These are phyloP conservation scores for Saturnispora hagleri DNA, from an alignment of 805 yeast species.

Conservation along the genomic window DNA sequence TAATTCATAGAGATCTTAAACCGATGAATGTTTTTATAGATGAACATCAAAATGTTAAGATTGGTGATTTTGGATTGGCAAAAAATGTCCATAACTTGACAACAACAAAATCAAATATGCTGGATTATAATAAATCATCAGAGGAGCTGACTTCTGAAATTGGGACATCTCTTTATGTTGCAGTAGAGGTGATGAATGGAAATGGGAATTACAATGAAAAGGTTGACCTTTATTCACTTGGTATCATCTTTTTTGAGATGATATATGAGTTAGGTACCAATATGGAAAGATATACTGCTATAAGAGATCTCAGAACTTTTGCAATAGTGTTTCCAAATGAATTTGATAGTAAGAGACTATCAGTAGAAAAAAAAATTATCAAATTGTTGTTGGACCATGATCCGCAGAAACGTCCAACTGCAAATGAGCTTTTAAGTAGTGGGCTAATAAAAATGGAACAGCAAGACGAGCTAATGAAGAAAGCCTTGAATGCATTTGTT, in stretches of 20 bases:
- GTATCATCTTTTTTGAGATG: conserved; percentile 95
- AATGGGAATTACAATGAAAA: conserved; percentile 77
- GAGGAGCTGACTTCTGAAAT: conserved; percentile 87
- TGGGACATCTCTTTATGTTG: conserved; percentile 91
- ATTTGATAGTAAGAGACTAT: conserved; percentile 43
- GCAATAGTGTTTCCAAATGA: conserved; percentile 62
- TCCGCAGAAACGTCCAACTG: conserved; percentile 73
- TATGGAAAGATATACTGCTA: conserved; percentile 79
- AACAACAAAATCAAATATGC: conserved; percentile 5
- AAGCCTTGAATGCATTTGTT: conserved; percentile 75
- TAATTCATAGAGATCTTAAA: conserved; percentile 89
- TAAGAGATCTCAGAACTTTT: conserved; percentile 53
- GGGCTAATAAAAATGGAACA: conserved; percentile 83
- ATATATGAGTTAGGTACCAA: conserved; percentile 75
- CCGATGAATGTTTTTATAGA: conserved; percentile 96
- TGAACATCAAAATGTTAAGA: conserved; percentile 75
- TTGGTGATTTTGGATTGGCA: conserved; percentile 97
- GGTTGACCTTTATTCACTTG: conserved; percentile 92
- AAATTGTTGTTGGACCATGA: conserved; percentile 64
- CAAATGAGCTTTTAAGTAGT: conserved; percentile 62
- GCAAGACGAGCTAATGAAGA: conserved; percentile 82
- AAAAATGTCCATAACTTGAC: conserved; percentile 61
- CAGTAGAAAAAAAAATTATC: conserved; percentile 61
- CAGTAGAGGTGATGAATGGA: conserved; percentile 75
- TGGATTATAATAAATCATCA: conserved; percentile 23